Base-by-base conservation (phyloP, 148 eudicot genomes). In the Rhododendron simsii region DNA sequence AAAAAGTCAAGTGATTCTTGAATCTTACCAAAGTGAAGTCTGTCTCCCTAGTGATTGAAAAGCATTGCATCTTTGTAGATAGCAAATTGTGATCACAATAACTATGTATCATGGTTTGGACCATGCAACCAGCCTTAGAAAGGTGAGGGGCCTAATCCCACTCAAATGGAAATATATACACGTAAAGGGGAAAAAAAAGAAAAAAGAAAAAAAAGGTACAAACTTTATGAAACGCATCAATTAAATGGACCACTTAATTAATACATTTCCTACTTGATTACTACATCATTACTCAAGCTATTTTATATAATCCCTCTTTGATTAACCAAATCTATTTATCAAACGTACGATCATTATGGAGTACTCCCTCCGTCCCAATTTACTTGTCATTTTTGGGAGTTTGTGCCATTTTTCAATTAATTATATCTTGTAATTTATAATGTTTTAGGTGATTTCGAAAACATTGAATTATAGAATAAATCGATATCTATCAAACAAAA, bases 211-310 rank as follows among this genome's bases (percentile, higher is more conserved):
- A 69, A 69, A 69, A 77, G 69, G 48, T 26, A 53, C 73, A 59
- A 59, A 82, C 85, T 82, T 86, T 86, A 50, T 45, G 39, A 82
- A 74, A 50, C 85, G 37, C 85, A 86, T 81, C 81, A 74, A 73
- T 23, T 75, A 83, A 44, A 77, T 76, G 50, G 75, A 74, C 44
- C 71, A 86, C 73, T 73, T 26, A 53, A 41, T 73, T 26, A 53
- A 41, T 57, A 55, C 30, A 81, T 45, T 8, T 57, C 82, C 41
- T 28, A 18, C 45, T 55, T 50, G 59, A 86, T 86, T 47, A 53
- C 80, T 14, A 37, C 12, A 73, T 84, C 61, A 84, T 84, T 84
- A 33, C 69, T 48, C 80, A 39, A 53, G 20, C 14, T 50, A 20
- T 51, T 18, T 11, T 16, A 20, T 51, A 44, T 79, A 79, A 79